Percentiles rank a stretch among this genome's conserved stretches.
phyloP scores from a whole-genome alignment of 441 rosid species.

The Erodium texanum region DNA sequence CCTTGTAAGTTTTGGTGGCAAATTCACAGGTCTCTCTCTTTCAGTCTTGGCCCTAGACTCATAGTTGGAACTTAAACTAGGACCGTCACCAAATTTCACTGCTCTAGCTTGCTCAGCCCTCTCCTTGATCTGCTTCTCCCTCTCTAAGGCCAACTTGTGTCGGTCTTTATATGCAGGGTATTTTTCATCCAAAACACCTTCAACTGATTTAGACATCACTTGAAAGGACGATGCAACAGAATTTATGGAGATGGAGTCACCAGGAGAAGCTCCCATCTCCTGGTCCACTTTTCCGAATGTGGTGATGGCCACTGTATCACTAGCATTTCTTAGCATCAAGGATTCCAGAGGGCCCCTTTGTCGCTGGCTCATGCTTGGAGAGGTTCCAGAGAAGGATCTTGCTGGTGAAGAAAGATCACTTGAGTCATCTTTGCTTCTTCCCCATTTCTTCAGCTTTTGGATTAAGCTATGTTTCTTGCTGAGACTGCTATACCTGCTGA shows the following conservation, averaged over 20 bases:
- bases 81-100: conserved; percentile 42
- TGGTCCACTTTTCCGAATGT: neutral
- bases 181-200: conserved; percentile 24
- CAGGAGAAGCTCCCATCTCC: conserved; percentile 27
- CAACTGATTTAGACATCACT: neutral
- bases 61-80: conserved; percentile 18
- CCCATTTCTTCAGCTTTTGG: conserved; percentile 19
- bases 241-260: conserved; percentile 16
- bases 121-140: conserved; percentile 82
- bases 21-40: conserved; percentile 24
- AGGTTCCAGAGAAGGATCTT: conserved; percentile 5
- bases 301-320: neutral
- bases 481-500: conserved; percentile 21
- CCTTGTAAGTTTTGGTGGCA: conserved; percentile 71
- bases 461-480: conserved; percentile 14
- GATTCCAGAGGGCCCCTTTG: conserved; percentile 5
- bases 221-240: conserved; percentile 11
- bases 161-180: conserved; percentile 89
- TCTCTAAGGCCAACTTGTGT: conserved; percentile 77
- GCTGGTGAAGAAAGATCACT: conserved; percentile 13
- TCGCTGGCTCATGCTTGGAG: conserved; percentile 6
- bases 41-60: conserved; percentile 24
- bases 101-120: conserved; percentile 80
- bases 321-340: conserved; percentile 1
- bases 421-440: conserved; percentile 18